These are phyloP conservation scores for Starmerella kuoi DNA, from an alignment of 805 yeast genomes.

Conservation along the genomic window DNA sequence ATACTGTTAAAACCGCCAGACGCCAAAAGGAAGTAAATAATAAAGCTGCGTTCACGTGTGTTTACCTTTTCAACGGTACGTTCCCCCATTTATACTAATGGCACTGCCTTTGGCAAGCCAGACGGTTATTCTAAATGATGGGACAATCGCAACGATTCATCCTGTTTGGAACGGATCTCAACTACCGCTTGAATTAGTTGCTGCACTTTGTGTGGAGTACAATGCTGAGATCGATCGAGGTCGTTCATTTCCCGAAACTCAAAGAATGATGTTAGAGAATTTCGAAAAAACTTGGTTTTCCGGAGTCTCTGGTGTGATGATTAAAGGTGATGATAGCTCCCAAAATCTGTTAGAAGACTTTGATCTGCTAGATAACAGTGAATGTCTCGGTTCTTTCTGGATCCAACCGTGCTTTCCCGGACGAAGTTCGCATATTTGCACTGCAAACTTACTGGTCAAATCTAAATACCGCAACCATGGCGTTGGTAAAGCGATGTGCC, in stretches of 20 bases:
- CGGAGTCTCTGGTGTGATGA: constrained; percentile 48
- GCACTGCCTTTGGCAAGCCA: constrained; percentile 23
- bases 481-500: constrained; percentile 73
- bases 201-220: constrained; percentile 80
- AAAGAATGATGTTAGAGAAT: constrained; percentile 59
- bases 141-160: constrained; percentile 84
- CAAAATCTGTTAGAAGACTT: constrained; percentile 28
- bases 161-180: constrained; percentile 60
- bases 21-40: too few relatives aligned
- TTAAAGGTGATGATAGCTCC: constrained; percentile 5
- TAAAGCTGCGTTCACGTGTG: too few relatives aligned
- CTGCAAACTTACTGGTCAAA: constrained; percentile 77
- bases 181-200: constrained; percentile 65
- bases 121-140: constrained; percentile 71
- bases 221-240: constrained; percentile 87
- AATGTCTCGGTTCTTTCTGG: constrained; percentile 78
- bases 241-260: constrained; percentile 76
- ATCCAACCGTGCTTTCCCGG: constrained; percentile 88
- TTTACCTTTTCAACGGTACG: too few relatives aligned
- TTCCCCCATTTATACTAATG: too few relatives aligned
- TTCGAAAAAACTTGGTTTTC: constrained; percentile 85
- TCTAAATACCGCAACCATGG: constrained; percentile 90
- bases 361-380: constrained; percentile 70
- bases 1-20: too few relatives aligned
- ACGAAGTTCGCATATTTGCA: constrained; percentile 82